These are phyloP conservation scores for Pythium aquatile DNA, from an alignment of 352 stramenopile species.

Conservation along the genomic window DNA sequence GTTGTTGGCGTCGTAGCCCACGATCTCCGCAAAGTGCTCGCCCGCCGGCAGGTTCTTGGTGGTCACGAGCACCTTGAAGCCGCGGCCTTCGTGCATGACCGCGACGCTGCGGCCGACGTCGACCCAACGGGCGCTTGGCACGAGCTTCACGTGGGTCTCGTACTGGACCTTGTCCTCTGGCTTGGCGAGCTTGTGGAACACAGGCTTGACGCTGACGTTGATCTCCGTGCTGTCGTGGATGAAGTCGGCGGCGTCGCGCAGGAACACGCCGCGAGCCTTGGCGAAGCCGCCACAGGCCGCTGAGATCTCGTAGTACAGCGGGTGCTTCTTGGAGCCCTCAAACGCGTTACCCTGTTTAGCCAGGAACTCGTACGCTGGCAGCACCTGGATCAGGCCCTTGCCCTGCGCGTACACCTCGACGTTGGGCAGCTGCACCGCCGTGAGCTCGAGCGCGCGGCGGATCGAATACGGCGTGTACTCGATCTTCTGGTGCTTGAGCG, in stretches of 20 bases:
- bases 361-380: slow-evolving; percentile 76
- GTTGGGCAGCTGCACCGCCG: slow-evolving; percentile 58
- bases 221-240: slow-evolving; percentile 71
- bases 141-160: slow-evolving; percentile 84
- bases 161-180: slow-evolving; percentile 88
- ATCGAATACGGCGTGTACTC: slow-evolving; percentile 88
- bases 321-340: slow-evolving; percentile 64
- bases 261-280: slow-evolving; percentile 75
- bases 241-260: slow-evolving; percentile 83
- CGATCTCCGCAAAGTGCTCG: slow-evolving; percentile 86
- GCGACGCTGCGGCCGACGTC: slow-evolving; percentile 81
- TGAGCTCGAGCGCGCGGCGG: slow-evolving; percentile 86
- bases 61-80: slow-evolving; percentile 91
- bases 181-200: slow-evolving; percentile 83
- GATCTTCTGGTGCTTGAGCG: slow-evolving; percentile 78
- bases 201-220: slow-evolving; percentile 81
- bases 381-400: slow-evolving; percentile 77
- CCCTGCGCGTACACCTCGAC: slow-evolving; percentile 77
- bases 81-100: slow-evolving; percentile 80
- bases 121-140: slow-evolving; percentile 85
- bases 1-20: slow-evolving; percentile 74
- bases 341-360: slow-evolving; percentile 44
- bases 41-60: slow-evolving; percentile 76
- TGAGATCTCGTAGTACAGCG: slow-evolving; percentile 37
- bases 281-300: slow-evolving; percentile 24